phyloP scores from a whole-genome alignment of 306 rosid genomes.

The Quercus berberidifolia region DNA sequence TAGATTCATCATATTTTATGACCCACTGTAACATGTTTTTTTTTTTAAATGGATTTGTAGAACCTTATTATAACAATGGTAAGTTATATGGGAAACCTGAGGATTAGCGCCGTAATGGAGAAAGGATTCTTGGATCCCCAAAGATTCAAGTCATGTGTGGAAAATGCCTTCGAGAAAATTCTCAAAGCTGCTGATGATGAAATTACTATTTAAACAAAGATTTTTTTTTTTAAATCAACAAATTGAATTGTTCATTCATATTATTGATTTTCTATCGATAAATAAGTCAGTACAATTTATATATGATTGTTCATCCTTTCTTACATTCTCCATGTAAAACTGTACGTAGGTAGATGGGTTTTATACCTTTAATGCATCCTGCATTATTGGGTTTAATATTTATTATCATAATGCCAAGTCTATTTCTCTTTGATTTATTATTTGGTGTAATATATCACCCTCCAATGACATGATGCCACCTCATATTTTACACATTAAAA shows the following conservation, averaged over 20 bases:
- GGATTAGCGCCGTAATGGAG: conserved; percentile 30
- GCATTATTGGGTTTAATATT: too few species aligned
- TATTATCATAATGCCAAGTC: not conserved
- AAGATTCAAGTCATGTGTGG: conserved; percentile 36
- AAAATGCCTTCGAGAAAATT: conserved; percentile 43
- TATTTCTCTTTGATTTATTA: not conserved
- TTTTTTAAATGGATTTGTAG: conserved; percentile 19
- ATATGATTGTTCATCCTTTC: too few species aligned
- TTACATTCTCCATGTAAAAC: too few species aligned
- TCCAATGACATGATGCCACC: too few species aligned
- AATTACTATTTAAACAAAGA: not conserved
- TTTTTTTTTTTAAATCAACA: not conserved
- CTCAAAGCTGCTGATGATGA: conserved; percentile 23
- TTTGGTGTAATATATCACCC: not conserved
- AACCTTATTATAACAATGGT: conserved; percentile 34
- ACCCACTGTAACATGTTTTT: too few species aligned
- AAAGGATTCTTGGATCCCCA: conserved; percentile 43
- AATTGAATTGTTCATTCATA: too few species aligned
- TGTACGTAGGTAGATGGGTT: too few species aligned
- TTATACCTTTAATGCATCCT: too few species aligned
- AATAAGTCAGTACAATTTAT: too few species aligned
- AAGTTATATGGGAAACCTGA: conserved; percentile 46
- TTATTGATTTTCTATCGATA: too few species aligned
- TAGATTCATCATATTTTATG: too few species aligned
- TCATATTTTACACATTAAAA: too few species aligned